Base-by-base conservation (phyloP, 768 basidiomycete species). In the Mrakia blollopis region DNA sequence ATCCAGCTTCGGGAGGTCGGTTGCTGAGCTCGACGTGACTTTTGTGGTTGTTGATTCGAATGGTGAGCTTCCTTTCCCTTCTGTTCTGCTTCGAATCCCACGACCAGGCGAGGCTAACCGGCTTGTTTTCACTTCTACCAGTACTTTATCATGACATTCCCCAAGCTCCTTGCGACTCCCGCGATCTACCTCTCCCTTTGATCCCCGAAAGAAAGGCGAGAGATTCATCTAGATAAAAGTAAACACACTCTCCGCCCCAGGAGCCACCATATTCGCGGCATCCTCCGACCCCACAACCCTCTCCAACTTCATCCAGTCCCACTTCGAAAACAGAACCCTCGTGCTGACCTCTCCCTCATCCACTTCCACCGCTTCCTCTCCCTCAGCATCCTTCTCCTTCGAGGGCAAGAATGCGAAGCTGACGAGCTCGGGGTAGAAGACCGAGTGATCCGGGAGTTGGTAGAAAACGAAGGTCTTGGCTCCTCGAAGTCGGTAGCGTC, bases 401-500 rank as follows among this genome's bases (percentile, higher is more conserved):
- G 79, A 74, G n/a, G 83, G 69, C 16, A 74, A 35, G 88, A 98
- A 98, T 0, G 96, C 95, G 82, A 90, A 95, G 18, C 90, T 89
- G 70, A 98, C 83, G 78, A 93, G 87, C 82, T 98, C 97, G 0
- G 92, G 89, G 84, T 96, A 98, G 85, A 94, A 98, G 80, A 91
- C 89, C 0, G 93, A 88, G 82, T 98, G 93, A 73, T 92, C 89
- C 0, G 97, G 97, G 47, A 92, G 91, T 0, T 89, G 91, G 81
- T 98, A 99, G 85, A 98, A 98, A 61, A 98, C 86, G 80, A 97
- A 83, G 81, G 97, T 98, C 71, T 92, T 90, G 77, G 93, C 92
- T 9, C 96, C 97, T 80, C 94, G 87, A 71, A 98, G 89, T 80
- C 92, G 93, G 85, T 98, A 98, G 76, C 94, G 86, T 79, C 92